Base-by-base conservation (phyloP, 768 basidiomycete genomes). In the Macrolepiota fuliginosa region DNA sequence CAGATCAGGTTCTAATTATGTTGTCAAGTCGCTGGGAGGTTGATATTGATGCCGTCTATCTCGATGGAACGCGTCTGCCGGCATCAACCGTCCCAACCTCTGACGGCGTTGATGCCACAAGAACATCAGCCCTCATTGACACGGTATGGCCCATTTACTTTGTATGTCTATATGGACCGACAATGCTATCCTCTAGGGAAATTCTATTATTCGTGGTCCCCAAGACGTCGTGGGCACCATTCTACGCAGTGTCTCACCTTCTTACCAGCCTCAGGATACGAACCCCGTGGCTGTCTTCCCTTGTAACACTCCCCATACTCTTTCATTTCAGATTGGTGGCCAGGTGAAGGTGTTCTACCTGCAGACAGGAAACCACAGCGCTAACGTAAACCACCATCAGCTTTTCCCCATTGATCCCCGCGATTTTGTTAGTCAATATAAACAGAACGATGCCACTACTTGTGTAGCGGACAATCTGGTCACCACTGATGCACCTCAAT, bases 331-430 rank as follows among this genome's bases (percentile, higher is more conserved):
- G 64, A 87, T 91, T 49, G 87, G 87, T 37, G 88, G 89, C 19
- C 73, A 80, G 71, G 77, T 78, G 54, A 22, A 58, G n/a, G 6
- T 2, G 3, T n/a, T 22, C 19, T 45, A 45, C 42, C 19, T 2
- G 2, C 13, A 3, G 7, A 10, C n/a, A 22, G 19, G 42, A 19
- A 9, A 3, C 7, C 7, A 45, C 10, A 17, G 2, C 32, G 56
- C 10, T 56, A 13, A 62, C 47, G 15, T 36, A 27, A 37, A 5
- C 29, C 37, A 27, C 17, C 19, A 13, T 36, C 68, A 79, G 73
- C 77, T 81, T 62, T 91, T 90, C 68, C 83, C 88, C 0, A 79
- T 90, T 32, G 89, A 90, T 69, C 87, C 89, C 4, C 81, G 88
- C 22, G 89, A 91, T 70, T 87, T 90, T 58, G 77, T 85, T 40